phyloP scores from a whole-genome alignment of 805 yeast species.

The Torulaspora delbrueckii region DNA sequence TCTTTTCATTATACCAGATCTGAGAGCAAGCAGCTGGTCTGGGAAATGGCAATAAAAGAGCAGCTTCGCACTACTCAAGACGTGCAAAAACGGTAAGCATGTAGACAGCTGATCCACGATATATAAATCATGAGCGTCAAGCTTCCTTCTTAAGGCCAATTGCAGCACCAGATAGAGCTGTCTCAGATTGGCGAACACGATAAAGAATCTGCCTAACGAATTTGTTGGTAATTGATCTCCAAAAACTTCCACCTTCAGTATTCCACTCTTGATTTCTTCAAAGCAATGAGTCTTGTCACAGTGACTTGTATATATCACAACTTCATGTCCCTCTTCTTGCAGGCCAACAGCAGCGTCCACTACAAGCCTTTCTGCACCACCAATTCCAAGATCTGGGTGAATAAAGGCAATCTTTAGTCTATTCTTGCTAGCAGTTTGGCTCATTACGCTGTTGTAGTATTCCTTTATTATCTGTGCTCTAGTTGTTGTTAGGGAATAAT shows the following conservation, averaged over 20 bases:
- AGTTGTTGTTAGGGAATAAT: background rate
- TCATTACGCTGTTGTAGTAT: background rate
- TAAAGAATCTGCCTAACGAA: slow-evolving; percentile 61
- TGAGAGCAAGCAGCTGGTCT: slow-evolving; percentile 69
- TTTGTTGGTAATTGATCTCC: slow-evolving; percentile 84
- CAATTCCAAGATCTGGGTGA: slow-evolving; percentile 96
- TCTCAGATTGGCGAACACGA: slow-evolving; percentile 76
- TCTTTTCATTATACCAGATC: slow-evolving; percentile 49
- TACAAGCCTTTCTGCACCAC: slow-evolving; percentile 96
- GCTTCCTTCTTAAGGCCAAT: slow-evolving; percentile 44
- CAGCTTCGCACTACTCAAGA: slow-evolving; percentile 42
- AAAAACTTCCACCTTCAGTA: slow-evolving; percentile 58
- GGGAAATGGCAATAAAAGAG: slow-evolving; percentile 96
- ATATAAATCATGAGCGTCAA: slow-evolving; percentile 57
- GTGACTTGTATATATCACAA: slow-evolving; percentile 80
- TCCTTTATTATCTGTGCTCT: background rate
- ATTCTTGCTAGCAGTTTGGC: background rate
- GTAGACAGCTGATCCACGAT: slow-evolving; percentile 86
- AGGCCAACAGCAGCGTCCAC: slow-evolving; percentile 93
- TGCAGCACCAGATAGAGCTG: slow-evolving; percentile 62
- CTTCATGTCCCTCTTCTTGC: slow-evolving; percentile 57
- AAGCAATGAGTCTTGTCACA: slow-evolving; percentile 85
- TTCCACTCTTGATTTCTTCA: slow-evolving; percentile 69
- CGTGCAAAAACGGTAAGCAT: slow-evolving; percentile 62
- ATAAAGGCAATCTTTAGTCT: slow-evolving; percentile 67